Conservation (phyloP, 108 stramenopile genomes). For the Pseudonitzschia multiseries region DNA sequence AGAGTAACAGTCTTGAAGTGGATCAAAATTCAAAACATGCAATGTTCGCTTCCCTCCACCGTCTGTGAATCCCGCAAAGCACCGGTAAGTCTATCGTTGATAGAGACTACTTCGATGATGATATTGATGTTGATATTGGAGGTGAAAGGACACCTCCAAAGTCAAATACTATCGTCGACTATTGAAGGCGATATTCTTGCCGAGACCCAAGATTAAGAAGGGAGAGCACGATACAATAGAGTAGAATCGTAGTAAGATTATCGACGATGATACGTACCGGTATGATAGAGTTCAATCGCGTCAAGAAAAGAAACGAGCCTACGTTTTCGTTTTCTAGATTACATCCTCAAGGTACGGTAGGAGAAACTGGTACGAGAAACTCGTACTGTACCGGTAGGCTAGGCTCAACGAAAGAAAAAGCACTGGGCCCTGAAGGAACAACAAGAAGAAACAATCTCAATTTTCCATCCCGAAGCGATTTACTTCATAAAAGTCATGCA, state of each 20-base stretch:
- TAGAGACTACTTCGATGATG: background rate
- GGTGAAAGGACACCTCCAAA: background rate
- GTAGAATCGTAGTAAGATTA: background rate
- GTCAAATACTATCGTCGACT: background rate
- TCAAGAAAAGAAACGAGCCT: conserved; percentile 1
- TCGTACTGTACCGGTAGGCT: no score
- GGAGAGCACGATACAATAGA: background rate
- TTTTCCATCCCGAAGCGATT: background rate
- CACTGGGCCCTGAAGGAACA: background rate
- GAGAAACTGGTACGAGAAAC: no score
- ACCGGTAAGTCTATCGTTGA: background rate
- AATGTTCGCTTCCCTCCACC: background rate
- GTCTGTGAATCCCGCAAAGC: background rate
- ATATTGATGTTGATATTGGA: background rate
- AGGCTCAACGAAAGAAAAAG: background rate
- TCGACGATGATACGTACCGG: background rate
- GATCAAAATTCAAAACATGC: background rate
- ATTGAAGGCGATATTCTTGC: background rate
- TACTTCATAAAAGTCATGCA: background rate
- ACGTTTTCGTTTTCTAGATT: conserved; percentile 9
- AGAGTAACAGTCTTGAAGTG: background rate
- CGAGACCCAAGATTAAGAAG: background rate
- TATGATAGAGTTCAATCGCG: conserved; percentile 1
- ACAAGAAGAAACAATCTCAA: background rate
- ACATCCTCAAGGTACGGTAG: conserved; percentile 1